Evolutionary conservation across 108 stramenopile species (phyloP).

Genomic region (Asterionellopsis glacialis): DNA sequence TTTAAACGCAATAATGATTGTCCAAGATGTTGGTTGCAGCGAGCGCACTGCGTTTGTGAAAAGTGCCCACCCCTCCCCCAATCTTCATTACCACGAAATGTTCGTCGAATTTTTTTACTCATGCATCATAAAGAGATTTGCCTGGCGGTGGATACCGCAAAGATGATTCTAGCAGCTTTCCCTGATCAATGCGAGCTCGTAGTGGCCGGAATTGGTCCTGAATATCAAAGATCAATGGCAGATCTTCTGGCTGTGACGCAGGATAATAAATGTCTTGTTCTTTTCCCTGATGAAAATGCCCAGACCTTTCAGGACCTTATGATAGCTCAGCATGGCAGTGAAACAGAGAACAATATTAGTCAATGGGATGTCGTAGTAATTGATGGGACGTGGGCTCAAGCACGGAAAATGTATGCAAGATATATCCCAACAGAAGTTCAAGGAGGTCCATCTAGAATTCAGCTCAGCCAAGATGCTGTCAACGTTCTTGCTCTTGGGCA

Average conservation of each 20-base stretch:
- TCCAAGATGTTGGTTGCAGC: constrained; percentile 69
- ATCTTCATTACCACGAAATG: constrained; percentile 5
- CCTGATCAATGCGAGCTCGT: constrained; percentile 44
- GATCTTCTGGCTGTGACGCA: constrained; percentile 39
- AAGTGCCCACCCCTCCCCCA: constrained; percentile 27
- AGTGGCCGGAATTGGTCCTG: constrained; percentile 45
- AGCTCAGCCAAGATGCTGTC: constrained; percentile 43
- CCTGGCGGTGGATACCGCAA: constrained; percentile 70
- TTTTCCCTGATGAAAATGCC: constrained; percentile 64
- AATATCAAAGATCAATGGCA: constrained; percentile 51
- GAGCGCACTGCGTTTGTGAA: constrained; percentile 53
- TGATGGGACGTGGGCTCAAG: constrained; percentile 78
- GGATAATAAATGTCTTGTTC: constrained; percentile 35
- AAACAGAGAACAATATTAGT: background rate
- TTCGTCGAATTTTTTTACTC: constrained; percentile 57
- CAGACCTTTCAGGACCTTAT: constrained; percentile 24
- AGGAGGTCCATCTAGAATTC: constrained; percentile 25
- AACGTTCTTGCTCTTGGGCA: background rate
- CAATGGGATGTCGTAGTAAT: constrained; percentile 56
- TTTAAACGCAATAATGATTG: constrained; percentile 49
- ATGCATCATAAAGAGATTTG: constrained; percentile 76
- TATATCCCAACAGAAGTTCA: constrained; percentile 16
- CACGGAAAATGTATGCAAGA: constrained; percentile 46
- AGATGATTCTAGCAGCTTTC: constrained; percentile 54
- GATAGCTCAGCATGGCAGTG: constrained; percentile 11